phyloP scores from a whole-genome alignment of 2,329 filamentous ascomycete species.

The Phialophora tarda region DNA sequence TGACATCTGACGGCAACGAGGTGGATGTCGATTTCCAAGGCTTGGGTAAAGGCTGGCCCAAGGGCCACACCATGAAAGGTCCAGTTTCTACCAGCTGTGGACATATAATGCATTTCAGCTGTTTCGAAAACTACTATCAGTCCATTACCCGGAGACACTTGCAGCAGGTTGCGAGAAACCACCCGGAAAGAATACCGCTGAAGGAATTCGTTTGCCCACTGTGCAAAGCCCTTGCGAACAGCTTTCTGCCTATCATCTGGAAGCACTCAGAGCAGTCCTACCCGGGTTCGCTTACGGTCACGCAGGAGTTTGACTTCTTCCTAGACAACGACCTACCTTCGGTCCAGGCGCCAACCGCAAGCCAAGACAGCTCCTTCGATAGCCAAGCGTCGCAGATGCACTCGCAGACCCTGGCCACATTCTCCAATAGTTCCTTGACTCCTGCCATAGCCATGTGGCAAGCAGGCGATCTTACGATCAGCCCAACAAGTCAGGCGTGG shows the following conservation, averaged over 20 bases:
- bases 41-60: conserved; percentile 86
- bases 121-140: conserved; percentile 89
- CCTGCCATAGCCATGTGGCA: conserved; percentile 32
- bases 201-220: conserved; percentile 96
- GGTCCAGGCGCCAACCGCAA: conserved; percentile 41
- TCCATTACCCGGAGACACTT: conserved; percentile 82
- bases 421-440: conserved; percentile 33
- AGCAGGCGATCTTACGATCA: conserved; percentile 32
- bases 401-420: conserved; percentile 46
- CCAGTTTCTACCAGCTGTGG: conserved; percentile 91
- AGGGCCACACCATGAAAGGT: conserved; percentile 68
- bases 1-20: conserved; percentile 72
- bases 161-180: conserved; percentile 91
- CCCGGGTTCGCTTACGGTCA: conserved; percentile 70
- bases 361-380: conserved; percentile 34
- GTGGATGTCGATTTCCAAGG: conserved; percentile 77
- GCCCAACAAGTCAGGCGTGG: conserved; percentile 32
- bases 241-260: conserved; percentile 94
- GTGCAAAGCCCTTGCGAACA: conserved; percentile 94
- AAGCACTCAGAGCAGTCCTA: conserved; percentile 87
- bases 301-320: conserved; percentile 70
- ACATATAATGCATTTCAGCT: conserved; percentile 97
- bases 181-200: conserved; percentile 77
- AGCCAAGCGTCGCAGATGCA: conserved; percentile 20
- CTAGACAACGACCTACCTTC: conserved; percentile 63